Base-by-base conservation (phyloP, 2,329 filamentous ascomycete genomes). In the Pseudogymnoascus sp. region DNA sequence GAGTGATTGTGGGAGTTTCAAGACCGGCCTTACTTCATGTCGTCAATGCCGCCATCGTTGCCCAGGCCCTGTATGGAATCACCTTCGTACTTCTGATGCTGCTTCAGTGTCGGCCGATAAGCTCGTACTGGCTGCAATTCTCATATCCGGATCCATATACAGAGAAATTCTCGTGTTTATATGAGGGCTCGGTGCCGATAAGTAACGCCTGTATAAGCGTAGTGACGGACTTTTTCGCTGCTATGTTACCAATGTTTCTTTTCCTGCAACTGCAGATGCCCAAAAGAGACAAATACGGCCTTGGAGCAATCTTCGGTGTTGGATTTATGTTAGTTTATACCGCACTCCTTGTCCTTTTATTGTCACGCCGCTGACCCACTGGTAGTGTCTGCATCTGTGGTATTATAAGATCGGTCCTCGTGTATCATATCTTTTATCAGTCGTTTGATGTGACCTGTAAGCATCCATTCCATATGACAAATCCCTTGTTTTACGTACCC, bases 261-360 rank as follows among this genome's bases (percentile, higher is more conserved):
- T 53, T 53, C 28, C 47, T 53, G 12, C 47, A 53, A 53, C 47
- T 53, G 1, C 47, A 53, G 47, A 53, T 53, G 47, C 47, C 47
- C 9, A 53, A 53, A 53, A 18, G n/a, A 33, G 47, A 53, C 47
- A 53, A 53, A 53, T 53, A 53, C 28, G 47, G 47, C 7, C 47
- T 53, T 33, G 47, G 47, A n/a, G 47, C 47, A 33, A 53, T 53
- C n/a, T 53, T 53, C 47, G 47, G 47, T 2, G 47, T 53, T 53
- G 47, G 47, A 18, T 53, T 53, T 28, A 53, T 53, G 47, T 53
- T 18, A 53, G 47, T 53, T 50, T n/a, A 22, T 50, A 30, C n/a
- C 25, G 2, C 47, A 2, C 9, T 22, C 22, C 3, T 20, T 33
- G 6, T 18, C n/a, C 22, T 30, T 53, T 15, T 53, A 14, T 12